phyloP scores from a whole-genome alignment of 1,284 basidiomycete species.

The Malassezia psittaci region DNA sequence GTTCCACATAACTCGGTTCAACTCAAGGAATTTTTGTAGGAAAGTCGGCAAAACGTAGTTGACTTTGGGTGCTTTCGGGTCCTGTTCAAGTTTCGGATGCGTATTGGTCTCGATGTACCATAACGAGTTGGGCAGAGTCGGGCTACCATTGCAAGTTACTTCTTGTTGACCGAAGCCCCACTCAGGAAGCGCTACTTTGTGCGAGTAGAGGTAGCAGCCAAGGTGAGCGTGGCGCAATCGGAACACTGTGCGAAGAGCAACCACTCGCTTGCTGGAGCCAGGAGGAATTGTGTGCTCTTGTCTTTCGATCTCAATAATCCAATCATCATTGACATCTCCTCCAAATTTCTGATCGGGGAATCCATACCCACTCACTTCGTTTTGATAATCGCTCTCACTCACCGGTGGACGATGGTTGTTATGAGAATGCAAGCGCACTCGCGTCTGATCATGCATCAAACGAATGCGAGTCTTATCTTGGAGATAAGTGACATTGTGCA shows the following conservation, averaged over 20 bases:
- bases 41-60: constrained; percentile 82
- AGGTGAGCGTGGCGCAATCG: constrained; percentile 72
- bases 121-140: constrained; percentile 74
- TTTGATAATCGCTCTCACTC: constrained; percentile 98
- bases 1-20: constrained; percentile 95
- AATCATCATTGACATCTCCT: constrained; percentile 91
- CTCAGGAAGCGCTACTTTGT: constrained; percentile 90
- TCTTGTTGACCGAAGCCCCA: constrained; percentile 99
- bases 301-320: constrained; percentile 75
- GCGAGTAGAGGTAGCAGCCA: constrained; percentile 93
- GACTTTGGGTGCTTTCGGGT: constrained; percentile 16
- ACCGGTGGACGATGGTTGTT: constrained; percentile 76
- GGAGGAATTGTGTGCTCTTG: constrained; percentile 50
- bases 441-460: constrained; percentile 67
- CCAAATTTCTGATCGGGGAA: constrained; percentile 22
- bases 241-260: constrained; percentile 74
- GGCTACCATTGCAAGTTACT: constrained; percentile 92
- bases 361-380: constrained; percentile 93
- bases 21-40: constrained; percentile 76
- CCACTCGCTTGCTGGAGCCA: constrained; percentile 50
- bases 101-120: constrained; percentile 86
- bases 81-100: constrained; percentile 53
- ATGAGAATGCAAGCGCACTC: constrained; percentile 86
- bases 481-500: constrained; percentile 56
- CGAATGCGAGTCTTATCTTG: constrained; percentile 65